These are phyloP conservation scores for Dipteronia dyeriana DNA, from an alignment of 345 rosid genomes.

Conservation along the genomic window DNA sequence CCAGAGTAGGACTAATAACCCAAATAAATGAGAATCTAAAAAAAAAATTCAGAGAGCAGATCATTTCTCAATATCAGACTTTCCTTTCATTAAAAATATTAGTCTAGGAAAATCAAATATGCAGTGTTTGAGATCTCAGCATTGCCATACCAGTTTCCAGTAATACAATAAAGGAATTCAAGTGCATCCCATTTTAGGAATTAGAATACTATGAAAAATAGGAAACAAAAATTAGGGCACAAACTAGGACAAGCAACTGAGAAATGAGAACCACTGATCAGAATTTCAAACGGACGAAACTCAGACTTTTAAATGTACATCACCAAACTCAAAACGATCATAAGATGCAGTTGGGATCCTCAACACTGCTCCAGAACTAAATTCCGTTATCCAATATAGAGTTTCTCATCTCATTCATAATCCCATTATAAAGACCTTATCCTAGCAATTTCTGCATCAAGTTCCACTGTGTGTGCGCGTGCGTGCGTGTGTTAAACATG, in stretches of 20 bases:
- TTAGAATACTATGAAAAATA: neutral
- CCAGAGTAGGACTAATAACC: neutral
- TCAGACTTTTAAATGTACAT: neutral
- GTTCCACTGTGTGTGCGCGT: neutral
- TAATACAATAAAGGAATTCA: neutral
- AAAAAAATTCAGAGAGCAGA: neutral
- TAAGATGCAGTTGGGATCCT: neutral
- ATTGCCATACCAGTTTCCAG: neutral
- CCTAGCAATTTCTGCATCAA: neutral
- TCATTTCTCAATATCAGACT: neutral
- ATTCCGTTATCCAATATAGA: neutral
- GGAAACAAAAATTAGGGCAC: neutral
- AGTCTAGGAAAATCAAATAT: neutral
- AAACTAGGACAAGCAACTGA: conserved; percentile 1
- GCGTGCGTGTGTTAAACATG: neutral
- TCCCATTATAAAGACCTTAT: neutral
- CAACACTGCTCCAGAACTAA: neutral
- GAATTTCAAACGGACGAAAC: neutral
- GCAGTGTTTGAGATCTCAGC: neutral
- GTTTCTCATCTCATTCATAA: neutral
- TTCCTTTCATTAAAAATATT: neutral
- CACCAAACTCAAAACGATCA: neutral
- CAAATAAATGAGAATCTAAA: neutral
- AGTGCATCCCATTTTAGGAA: neutral
- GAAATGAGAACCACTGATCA: conserved; percentile 4